phyloP scores from a whole-genome alignment of 2,329 filamentous ascomycete species.

The Rutstroemia sp. region DNA sequence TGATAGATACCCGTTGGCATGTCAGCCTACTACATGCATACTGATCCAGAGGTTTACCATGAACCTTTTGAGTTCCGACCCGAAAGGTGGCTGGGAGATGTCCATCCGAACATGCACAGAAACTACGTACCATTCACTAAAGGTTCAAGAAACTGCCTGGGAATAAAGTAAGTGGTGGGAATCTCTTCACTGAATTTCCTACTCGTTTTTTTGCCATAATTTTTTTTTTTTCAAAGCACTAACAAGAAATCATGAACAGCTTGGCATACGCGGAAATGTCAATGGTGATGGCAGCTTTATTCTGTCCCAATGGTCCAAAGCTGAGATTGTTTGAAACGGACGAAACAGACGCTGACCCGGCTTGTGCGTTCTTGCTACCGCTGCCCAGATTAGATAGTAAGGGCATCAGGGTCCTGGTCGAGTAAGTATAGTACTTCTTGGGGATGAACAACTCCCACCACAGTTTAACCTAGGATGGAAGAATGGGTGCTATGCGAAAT shows the following conservation, averaged over 20 bases:
- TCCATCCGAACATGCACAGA: background rate
- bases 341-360: background rate
- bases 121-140: slow-evolving; percentile 2
- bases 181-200: background rate
- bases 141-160: slow-evolving; percentile 3
- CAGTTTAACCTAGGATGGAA: no score
- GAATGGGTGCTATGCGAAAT: no score
- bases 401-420: background rate
- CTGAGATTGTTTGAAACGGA: background rate
- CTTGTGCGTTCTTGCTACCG: background rate
- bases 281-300: background rate
- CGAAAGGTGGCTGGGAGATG: slow-evolving; percentile 2
- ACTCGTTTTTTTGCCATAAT: background rate
- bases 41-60: background rate
- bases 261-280: background rate
- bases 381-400: background rate
- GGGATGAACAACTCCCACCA: no score
- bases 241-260: background rate
- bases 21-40: slow-evolving; percentile 6
- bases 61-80: slow-evolving; percentile 1
- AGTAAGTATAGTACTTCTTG: background rate
- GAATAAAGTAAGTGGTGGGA: background rate
- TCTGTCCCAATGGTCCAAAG: background rate
- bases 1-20: slow-evolving; percentile 5
- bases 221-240: no score